Evolutionary conservation across 371 early-diverging fungal species (phyloP).

Genomic region (Mortierella sp.): DNA sequence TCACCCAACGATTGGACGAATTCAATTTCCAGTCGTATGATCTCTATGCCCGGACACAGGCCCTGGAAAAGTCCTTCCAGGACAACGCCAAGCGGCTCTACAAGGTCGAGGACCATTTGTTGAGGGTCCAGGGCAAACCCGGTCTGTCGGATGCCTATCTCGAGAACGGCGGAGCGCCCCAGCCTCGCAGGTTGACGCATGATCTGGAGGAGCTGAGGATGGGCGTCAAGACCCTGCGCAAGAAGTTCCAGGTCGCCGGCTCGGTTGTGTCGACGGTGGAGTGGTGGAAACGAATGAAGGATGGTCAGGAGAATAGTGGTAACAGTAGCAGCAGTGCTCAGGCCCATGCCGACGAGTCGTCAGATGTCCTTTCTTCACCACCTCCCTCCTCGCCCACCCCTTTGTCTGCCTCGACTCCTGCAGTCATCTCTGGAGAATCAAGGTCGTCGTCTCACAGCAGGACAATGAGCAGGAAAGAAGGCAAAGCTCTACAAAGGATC

Average conservation of each 20-base stretch:
- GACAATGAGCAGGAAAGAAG: slow-evolving; percentile 4
- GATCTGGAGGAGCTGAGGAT: slow-evolving; percentile 46
- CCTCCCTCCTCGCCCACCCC: neutral
- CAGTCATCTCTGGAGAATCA: neutral
- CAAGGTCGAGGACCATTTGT: slow-evolving; percentile 42
- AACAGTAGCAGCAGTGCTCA: neutral
- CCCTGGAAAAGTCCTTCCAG: slow-evolving; percentile 24
- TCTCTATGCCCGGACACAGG: slow-evolving; percentile 17
- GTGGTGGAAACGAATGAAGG: slow-evolving; percentile 34
- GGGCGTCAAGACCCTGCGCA: slow-evolving; percentile 44
- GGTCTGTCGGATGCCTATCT: slow-evolving; percentile 35
- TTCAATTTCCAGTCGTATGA: slow-evolving; percentile 37
- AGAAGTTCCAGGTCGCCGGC: slow-evolving; percentile 46
- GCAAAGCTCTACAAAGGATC: slow-evolving; percentile 12
- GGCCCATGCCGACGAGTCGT: neutral
- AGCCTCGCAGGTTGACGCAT: slow-evolving; percentile 33
- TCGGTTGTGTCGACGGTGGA: slow-evolving; percentile 25
- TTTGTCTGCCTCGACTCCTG: neutral
- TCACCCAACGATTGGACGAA: slow-evolving; percentile 22
- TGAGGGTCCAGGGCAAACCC: slow-evolving; percentile 46
- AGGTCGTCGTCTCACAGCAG: neutral
- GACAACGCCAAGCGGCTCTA: slow-evolving; percentile 39
- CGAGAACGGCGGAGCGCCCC: slow-evolving; percentile 9
- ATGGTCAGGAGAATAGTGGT: neutral
- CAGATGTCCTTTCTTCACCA: neutral